phyloP scores from a whole-genome alignment of 768 basidiomycete species.

The Boletus speciosus region DNA sequence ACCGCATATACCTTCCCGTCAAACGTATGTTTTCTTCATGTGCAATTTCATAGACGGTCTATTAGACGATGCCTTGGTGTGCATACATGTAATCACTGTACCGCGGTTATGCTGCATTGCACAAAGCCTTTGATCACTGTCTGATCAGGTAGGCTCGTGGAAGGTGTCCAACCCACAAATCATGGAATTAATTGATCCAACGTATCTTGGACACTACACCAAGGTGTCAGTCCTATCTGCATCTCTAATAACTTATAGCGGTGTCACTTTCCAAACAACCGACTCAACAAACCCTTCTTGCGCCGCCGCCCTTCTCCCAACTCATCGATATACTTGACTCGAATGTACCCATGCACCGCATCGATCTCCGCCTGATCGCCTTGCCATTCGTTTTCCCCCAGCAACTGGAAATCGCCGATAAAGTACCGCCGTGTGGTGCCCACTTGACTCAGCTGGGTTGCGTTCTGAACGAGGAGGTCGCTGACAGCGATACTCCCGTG shows the following conservation, averaged over 20 bases:
- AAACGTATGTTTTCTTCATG: background rate
- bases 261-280: conserved; percentile 16
- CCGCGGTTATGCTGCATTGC: too few species aligned
- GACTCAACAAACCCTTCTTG: conserved; percentile 16
- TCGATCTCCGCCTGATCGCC: conserved; percentile 21
- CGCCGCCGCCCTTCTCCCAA: background rate
- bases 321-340: conserved; percentile 23
- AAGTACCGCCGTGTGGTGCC: conserved; percentile 19
- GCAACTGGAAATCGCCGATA: conserved; percentile 20
- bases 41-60: background rate
- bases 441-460: conserved; percentile 23
- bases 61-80: too few species aligned
- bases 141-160: too few species aligned
- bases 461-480: conserved; percentile 11
- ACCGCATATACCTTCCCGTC: conserved; percentile 1
- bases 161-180: too few species aligned
- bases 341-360: conserved; percentile 15
- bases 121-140: background rate
- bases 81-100: too few species aligned
- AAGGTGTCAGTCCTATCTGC: too few species aligned
- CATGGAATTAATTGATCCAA: too few species aligned
- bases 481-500: conserved; percentile 16
- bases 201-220: too few species aligned
- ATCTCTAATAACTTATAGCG: too few species aligned
- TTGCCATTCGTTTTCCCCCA: conserved; percentile 19